Evolutionary conservation across 345 rosid species (phyloP).

Genomic region (Psidium friedrichsthalianum): DNA sequence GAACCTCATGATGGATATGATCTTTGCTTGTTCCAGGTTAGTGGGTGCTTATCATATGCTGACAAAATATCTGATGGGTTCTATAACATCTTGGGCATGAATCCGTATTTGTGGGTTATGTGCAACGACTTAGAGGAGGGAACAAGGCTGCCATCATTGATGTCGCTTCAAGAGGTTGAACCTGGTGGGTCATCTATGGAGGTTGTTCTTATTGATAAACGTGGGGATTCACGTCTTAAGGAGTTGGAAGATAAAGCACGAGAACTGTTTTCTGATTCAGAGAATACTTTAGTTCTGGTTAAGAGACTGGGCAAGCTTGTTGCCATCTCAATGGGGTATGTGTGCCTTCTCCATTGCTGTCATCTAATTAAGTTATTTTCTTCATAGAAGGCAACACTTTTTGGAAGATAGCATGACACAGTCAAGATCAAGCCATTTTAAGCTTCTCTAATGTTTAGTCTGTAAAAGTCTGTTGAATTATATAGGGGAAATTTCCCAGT

Average conservation of each 20-base stretch:
- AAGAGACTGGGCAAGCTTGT: slow-evolving; percentile 85
- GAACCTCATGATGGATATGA: background rate
- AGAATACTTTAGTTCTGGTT: slow-evolving; percentile 53
- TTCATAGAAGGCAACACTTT: background rate
- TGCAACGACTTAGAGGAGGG: slow-evolving; percentile 73
- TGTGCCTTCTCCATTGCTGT: background rate
- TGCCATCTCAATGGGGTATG: slow-evolving; percentile 84
- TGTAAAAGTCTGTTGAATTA: slow-evolving; percentile 8
- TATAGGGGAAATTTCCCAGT: slow-evolving; percentile 62
- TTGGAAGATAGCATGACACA: background rate
- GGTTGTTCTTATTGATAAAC: slow-evolving; percentile 69
- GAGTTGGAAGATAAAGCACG: slow-evolving; percentile 87
- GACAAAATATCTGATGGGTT: slow-evolving; percentile 91
- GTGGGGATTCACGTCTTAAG: slow-evolving; percentile 63
- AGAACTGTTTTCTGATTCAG: slow-evolving; percentile 61
- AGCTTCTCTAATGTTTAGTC: background rate
- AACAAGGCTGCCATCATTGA: slow-evolving; percentile 48
- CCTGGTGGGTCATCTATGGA: slow-evolving; percentile 70
- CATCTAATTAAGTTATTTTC: background rate
- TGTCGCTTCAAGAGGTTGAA: slow-evolving; percentile 59
- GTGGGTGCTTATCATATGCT: slow-evolving; percentile 76
- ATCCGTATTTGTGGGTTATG: slow-evolving; percentile 88
- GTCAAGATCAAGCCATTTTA: background rate
- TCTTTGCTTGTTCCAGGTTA: slow-evolving; percentile 36
- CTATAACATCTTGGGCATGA: slow-evolving; percentile 89